Evolutionary conservation across 2,329 filamentous ascomycete genomes (phyloP).

Genomic region (Penicillium sp.): DNA sequence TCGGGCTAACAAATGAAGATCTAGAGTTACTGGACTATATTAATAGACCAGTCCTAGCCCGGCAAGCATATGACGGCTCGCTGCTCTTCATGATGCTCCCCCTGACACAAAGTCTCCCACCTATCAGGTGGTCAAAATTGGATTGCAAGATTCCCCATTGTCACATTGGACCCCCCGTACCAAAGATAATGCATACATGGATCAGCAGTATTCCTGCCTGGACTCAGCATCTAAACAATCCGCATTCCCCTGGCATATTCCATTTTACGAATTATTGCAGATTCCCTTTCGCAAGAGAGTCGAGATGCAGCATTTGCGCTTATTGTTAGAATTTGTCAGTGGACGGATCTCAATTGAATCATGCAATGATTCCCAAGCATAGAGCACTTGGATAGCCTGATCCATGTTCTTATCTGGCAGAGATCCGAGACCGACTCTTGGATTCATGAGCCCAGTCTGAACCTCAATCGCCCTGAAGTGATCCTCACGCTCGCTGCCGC

Average conservation of each 20-base stretch:
- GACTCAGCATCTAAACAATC: background rate
- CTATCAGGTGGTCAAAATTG: background rate
- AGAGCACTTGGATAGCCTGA: background rate
- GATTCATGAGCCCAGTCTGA: background rate
- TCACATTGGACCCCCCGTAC: background rate
- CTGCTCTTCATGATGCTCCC: too few species aligned
- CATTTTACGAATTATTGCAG: background rate
- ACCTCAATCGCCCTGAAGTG: background rate
- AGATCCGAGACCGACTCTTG: background rate
- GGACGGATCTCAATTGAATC: background rate
- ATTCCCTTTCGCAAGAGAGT: background rate
- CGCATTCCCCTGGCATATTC: background rate
- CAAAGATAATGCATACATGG: background rate
- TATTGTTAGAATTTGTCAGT: background rate
- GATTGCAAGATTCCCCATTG: background rate
- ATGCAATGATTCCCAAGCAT: background rate
- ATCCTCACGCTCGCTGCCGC: background rate
- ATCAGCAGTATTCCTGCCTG: background rate
- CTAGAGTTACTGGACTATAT: background rate
- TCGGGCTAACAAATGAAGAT: background rate
- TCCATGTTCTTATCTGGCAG: background rate
- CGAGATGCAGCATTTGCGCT: background rate
- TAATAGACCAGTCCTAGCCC: background rate
- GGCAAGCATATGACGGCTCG: background rate
- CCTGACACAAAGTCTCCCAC: background rate